phyloP scores from a whole-genome alignment of 495 filamentous ascomycete genomes.

The Daldinia concentrica region DNA sequence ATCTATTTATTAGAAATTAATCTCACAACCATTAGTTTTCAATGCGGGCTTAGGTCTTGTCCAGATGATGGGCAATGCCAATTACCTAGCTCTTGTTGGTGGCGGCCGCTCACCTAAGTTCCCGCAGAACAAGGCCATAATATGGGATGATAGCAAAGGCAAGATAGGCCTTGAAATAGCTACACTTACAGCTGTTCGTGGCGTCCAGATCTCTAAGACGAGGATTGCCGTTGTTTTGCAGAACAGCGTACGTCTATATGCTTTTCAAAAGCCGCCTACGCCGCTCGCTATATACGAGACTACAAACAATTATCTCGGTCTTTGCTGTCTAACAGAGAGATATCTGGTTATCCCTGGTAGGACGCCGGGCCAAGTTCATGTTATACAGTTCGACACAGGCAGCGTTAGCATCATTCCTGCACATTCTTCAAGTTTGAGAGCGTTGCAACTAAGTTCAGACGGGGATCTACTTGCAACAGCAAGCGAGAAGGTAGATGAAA shows the following conservation, averaged over 20 bases:
- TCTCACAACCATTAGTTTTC: slow-evolving; percentile 68
- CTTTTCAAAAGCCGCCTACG: slow-evolving; percentile 76
- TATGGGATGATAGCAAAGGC: slow-evolving; percentile 90
- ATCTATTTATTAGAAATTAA: neutral
- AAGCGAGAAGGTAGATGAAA: slow-evolving; percentile 74
- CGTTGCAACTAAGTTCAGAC: slow-evolving; percentile 81
- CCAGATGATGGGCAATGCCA: slow-evolving; percentile 87
- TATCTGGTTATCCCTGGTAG: slow-evolving; percentile 83
- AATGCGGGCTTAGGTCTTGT: slow-evolving; percentile 84
- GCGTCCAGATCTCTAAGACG: slow-evolving; percentile 78
- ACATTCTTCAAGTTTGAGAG: slow-evolving; percentile 79
- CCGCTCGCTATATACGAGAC: slow-evolving; percentile 84
- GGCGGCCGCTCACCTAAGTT: slow-evolving; percentile 89
- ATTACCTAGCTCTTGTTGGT: slow-evolving; percentile 89
- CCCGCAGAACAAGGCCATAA: slow-evolving; percentile 87
- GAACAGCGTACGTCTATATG: slow-evolving; percentile 84
- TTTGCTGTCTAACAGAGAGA: slow-evolving; percentile 79
- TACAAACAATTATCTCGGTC: slow-evolving; percentile 81
- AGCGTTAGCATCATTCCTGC: slow-evolving; percentile 96
- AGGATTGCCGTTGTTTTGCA: slow-evolving; percentile 83
- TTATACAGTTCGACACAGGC: slow-evolving; percentile 81
- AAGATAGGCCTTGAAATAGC: slow-evolving; percentile 70
- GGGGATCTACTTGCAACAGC: slow-evolving; percentile 89
- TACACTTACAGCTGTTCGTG: slow-evolving; percentile 70
- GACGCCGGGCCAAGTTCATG: slow-evolving; percentile 87